Conservation (phyloP, 1,284 basidiomycete species). For the Pseudozyma pruni region DNA sequence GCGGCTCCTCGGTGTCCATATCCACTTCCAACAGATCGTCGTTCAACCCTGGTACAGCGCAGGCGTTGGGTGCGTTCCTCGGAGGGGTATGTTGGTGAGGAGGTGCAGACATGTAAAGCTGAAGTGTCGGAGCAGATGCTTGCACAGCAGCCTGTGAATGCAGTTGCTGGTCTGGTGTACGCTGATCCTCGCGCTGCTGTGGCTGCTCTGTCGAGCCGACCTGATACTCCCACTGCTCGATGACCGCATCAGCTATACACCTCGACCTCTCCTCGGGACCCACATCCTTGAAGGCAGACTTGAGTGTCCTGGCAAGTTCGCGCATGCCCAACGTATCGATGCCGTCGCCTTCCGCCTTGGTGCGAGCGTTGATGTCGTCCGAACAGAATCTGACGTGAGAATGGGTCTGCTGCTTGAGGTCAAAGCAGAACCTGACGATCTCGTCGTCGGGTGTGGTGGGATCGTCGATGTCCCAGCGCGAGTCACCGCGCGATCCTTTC, state of each 20-base stretch:
- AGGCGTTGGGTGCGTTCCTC: too few relatives aligned
- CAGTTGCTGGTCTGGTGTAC: constrained; percentile 1
- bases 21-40: constrained; percentile 19
- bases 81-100: not conserved
- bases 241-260: constrained; percentile 29
- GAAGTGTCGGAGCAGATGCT: not conserved
- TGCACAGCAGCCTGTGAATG: not conserved
- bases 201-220: not conserved
- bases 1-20: constrained; percentile 23
- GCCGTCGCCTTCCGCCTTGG: constrained; percentile 40
- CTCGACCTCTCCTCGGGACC: constrained; percentile 21
- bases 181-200: not conserved
- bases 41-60: not conserved
- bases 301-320: constrained; percentile 28
- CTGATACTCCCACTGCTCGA: constrained; percentile 51
- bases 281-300: constrained; percentile 9
- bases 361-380: constrained; percentile 48
- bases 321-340: constrained; percentile 41
- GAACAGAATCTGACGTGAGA: constrained; percentile 38
- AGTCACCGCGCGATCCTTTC: not conserved
- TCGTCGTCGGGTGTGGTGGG: constrained; percentile 23
- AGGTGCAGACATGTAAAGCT: not conserved
- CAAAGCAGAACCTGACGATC: constrained; percentile 39
- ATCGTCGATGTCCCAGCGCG: constrained; percentile 6
- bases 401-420: constrained; percentile 24